A percentile compares a stretch with the other conserved stretches of the same genome.
These are phyloP conservation scores for Boletales sp. DNA, from an alignment of 768 basidiomycete genomes.

Conservation along the genomic window DNA sequence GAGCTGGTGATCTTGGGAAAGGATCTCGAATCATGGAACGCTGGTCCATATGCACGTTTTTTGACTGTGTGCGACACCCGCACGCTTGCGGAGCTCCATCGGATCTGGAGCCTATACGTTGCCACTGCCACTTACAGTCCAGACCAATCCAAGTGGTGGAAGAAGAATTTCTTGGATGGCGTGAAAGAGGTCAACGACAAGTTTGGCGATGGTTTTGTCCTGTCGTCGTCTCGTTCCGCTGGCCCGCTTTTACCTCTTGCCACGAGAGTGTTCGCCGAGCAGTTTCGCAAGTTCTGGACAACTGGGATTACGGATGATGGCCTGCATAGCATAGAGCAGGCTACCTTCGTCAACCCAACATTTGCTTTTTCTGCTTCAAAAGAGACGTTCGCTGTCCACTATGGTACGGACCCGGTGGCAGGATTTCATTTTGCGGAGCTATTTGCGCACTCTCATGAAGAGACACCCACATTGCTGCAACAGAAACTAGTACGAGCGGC, in stretches of 20 bases:
- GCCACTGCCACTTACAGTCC: constrained; percentile 11
- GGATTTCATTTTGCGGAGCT: constrained; percentile 33
- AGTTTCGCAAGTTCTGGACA: constrained; percentile 27
- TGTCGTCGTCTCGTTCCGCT: constrained; percentile 24
- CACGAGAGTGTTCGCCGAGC: constrained; percentile 1
- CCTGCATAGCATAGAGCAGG: constrained; percentile 6
- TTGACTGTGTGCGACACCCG: constrained; percentile 19
- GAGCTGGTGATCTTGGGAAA: constrained; percentile 17
- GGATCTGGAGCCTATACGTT: constrained; percentile 19
- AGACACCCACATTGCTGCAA: constrained; percentile 6
- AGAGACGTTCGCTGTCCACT: constrained; percentile 26
- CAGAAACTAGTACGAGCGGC: constrained; percentile 18
- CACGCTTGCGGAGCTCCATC: constrained; percentile 23
- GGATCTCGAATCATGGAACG: constrained; percentile 21
- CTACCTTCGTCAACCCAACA: constrained; percentile 27
- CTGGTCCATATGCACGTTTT: constrained; percentile 26
- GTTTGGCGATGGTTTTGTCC: not conserved
- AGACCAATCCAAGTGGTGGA: constrained; percentile 10
- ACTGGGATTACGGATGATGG: constrained; percentile 26
- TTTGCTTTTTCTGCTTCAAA: constrained; percentile 24
- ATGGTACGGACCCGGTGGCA: constrained; percentile 26
- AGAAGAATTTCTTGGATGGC: constrained; percentile 18
- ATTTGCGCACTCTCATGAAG: constrained; percentile 8
- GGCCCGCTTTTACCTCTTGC: constrained; percentile 21
- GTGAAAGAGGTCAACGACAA: constrained; percentile 10